A percentile compares a stretch with the other conserved stretches of the same genome.
phyloP scores from a whole-genome alignment of 805 yeast species.

The Allodekkera sacchari region DNA sequence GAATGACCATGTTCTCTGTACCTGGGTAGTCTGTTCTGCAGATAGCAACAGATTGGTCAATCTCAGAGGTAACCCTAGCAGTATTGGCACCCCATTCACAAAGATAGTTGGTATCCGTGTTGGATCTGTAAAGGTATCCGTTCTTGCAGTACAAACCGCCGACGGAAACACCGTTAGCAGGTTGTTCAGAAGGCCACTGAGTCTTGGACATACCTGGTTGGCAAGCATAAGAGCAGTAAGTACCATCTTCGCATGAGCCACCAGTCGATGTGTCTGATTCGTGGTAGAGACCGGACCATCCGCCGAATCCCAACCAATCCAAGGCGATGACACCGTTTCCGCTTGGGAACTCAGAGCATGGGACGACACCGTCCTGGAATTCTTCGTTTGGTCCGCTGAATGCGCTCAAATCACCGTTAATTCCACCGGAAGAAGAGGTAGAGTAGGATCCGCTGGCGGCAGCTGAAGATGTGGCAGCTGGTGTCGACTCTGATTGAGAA shows the following conservation, averaged over 20 bases:
- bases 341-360: conserved; percentile 64
- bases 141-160: conserved; percentile 86
- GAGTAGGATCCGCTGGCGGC: conserved; percentile 21
- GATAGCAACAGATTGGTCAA: conserved; percentile 64
- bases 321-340: conserved; percentile 80
- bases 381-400: conserved; percentile 48
- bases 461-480: conserved; percentile 20
- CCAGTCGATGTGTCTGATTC: conserved; percentile 33
- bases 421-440: conserved; percentile 28
- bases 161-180: conserved; percentile 78
- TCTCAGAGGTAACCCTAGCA: conserved; percentile 60
- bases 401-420: conserved; percentile 50
- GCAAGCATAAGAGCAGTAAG: conserved; percentile 96
- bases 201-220: conserved; percentile 99
- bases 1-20: conserved; percentile 95
- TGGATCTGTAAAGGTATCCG: conserved; percentile 80
- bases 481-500: conserved; percentile 21
- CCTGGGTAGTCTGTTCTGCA: conserved; percentile 99
- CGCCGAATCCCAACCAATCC: conserved; percentile 64
- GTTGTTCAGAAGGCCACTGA: conserved; percentile 91
- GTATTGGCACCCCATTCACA: conserved; percentile 82
- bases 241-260: conserved; percentile 73
- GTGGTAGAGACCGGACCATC: conserved; percentile 54
- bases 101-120: conserved; percentile 54
- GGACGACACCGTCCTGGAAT: conserved; percentile 66